phyloP scores from a whole-genome alignment of 768 basidiomycete species.

The Amanita fuliginea region DNA sequence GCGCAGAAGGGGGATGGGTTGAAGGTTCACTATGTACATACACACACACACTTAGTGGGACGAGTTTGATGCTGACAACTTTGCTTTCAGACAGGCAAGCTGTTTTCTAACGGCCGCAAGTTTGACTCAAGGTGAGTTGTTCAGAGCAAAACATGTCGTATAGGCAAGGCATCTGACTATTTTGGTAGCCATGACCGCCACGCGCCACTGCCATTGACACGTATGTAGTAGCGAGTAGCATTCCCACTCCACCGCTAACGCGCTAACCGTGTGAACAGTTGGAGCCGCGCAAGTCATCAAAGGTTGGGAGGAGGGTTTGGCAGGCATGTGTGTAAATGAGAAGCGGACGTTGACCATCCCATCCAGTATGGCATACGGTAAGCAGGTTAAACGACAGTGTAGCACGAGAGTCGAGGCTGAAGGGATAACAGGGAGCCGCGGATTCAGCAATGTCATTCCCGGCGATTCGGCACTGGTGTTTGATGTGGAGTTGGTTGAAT shows the following conservation, averaged over 20 bases:
- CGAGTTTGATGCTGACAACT: neutral
- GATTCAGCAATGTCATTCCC: slow-evolving; percentile 71
- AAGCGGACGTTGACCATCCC: slow-evolving; percentile 88
- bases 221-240: slow-evolving; percentile 31
- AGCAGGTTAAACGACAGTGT: slow-evolving; percentile 22
- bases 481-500: slow-evolving; percentile 69
- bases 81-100: slow-evolving; percentile 63
- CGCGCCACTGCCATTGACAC: slow-evolving; percentile 65
- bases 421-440: slow-evolving; percentile 45
- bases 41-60: neutral
- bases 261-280: slow-evolving; percentile 41
- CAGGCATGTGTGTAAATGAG: slow-evolving; percentile 80
- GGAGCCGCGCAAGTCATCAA: slow-evolving; percentile 74
- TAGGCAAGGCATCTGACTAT: neutral
- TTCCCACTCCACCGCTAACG: neutral
- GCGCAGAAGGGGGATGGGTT: slow-evolving; percentile 54
- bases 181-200: slow-evolving; percentile 54
- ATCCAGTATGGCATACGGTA: slow-evolving; percentile 71
- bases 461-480: slow-evolving; percentile 72
- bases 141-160: no score
- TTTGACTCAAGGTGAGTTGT: slow-evolving; percentile 76
- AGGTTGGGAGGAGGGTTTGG: slow-evolving; percentile 78
- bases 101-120: slow-evolving; percentile 65
- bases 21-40: slow-evolving; percentile 66
- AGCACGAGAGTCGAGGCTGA: neutral